Evolutionary conservation across 371 early-diverging fungal species (phyloP), one percentile per base, ranked within the genome.

Genomic region (Mortierella sp.): DNA sequence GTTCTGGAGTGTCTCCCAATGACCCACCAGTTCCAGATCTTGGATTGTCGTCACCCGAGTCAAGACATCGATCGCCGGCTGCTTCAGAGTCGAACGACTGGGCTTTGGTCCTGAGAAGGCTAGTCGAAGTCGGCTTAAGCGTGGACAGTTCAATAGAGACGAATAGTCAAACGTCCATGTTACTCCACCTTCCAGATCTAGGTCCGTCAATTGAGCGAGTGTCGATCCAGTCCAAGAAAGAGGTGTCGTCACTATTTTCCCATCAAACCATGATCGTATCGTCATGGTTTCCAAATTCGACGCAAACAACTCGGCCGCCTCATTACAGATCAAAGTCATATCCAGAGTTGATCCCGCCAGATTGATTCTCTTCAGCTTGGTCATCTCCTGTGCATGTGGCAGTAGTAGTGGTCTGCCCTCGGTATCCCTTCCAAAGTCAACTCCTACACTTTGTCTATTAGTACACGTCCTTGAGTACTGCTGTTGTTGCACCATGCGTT

Each of bases 141-240:
- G 64, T 4, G 78, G 65, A 32, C 78, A 70, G 15, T 32, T 49
- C 15, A 61, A n/a, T 42, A 76, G 24, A 0, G 70, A 70, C 4
- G 42, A 26, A 58, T 64, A 76, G n/a, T 70, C 66, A 65, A 76
- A 76, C 28, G 63, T 76, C 78, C 78, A 76, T 26, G 70, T 62
- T 5, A 76, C 58, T 46, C 70, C 78, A 2, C 78, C 78, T 23
- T 76, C 70, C 41, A 76, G 41, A 31, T 76, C 61, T 19, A 76
- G 56, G 12, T 56, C 50, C 4, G 54, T 50, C 50, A 76, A 44
- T 14, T 51, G 62, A 12, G 24, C 9, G 17, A 76, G 55, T 15
- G 47, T 52, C 30, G 46, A 50, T 8, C 50, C 54, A n/a, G 70
- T 39, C 70, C 70, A 76, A 0, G 78, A 65, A 15, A 70, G 26